A percentile compares a stretch with the other conserved stretches of the same genome.
These are phyloP conservation scores for Coemansia sp. DNA, from an alignment of 192 early-diverging fungal species.

Conservation along the genomic window DNA sequence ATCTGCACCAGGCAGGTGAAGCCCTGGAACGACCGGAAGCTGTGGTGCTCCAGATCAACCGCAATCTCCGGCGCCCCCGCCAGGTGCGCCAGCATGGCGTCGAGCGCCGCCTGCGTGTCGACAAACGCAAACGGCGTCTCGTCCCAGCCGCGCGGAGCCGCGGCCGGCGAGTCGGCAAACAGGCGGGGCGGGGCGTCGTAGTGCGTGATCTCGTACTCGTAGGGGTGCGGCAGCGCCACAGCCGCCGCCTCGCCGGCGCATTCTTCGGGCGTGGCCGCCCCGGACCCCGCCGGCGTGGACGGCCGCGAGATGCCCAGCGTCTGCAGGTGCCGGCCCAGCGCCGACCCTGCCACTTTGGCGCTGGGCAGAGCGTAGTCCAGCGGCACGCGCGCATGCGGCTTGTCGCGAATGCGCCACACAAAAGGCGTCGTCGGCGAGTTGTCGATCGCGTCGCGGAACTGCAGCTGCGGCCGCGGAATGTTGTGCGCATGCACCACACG, in stretches of 20 bases:
- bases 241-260: not conserved
- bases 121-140: slow-evolving; percentile 74
- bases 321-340: slow-evolving; percentile 33
- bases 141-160: slow-evolving; percentile 64
- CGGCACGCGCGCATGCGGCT: slow-evolving; percentile 78
- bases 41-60: slow-evolving; percentile 94
- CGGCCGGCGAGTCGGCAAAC: slow-evolving; percentile 55
- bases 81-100: slow-evolving; percentile 63
- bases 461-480: slow-evolving; percentile 81
- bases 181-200: slow-evolving; percentile 70
- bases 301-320: slow-evolving; percentile 37
- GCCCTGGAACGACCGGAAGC: slow-evolving; percentile 92
- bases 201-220: slow-evolving; percentile 83
- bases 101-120: slow-evolving; percentile 70
- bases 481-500: slow-evolving; percentile 66
- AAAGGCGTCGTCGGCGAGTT: slow-evolving; percentile 77
- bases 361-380: slow-evolving; percentile 61
- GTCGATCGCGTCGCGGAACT: slow-evolving; percentile 83
- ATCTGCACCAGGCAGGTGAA: slow-evolving; percentile 95
- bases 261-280: slow-evolving; percentile 6
- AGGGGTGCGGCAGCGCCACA: slow-evolving; percentile 72
- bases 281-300: not conserved
- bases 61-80: slow-evolving; percentile 71
- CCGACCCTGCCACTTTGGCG: slow-evolving; percentile 10
- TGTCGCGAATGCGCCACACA: slow-evolving; percentile 72